Base-by-base conservation (phyloP, 768 basidiomycete species). In the Lentinula edodes region DNA sequence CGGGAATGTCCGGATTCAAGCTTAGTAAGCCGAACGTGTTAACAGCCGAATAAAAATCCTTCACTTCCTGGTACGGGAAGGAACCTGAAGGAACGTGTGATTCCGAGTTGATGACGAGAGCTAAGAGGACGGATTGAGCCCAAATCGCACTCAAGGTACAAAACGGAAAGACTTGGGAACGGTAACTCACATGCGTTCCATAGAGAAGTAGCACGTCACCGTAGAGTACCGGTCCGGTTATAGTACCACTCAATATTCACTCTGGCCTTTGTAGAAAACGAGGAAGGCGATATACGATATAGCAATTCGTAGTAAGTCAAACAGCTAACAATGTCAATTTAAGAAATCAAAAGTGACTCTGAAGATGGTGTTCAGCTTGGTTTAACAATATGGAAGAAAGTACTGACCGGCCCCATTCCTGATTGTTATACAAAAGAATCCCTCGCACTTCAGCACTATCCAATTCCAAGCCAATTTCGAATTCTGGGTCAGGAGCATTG, bases 371-470 rank as follows among this genome's bases (percentile, higher is more conserved):
- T 50, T 20, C 39, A 50, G 42, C 41, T 50, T 58, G 64, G 48
- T 69, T 62, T 35, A 51, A 39, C 48, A 18, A 15, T 0, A 39
- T 48, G 9, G 51, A 63, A 64, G 46, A 32, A 50, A 56, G 34
- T 65, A 82, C 87, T 51, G 77, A 88, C 70, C 88, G 84, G 67
- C 90, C 90, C 88, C 90, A 92, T 72, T 93, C 91, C 64, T 87
- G 82, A 12, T 84, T 85, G 58, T 89, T 84, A 68, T 87, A 87
- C 51, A 92, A 72, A 62, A 93, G 70, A 61, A 91, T 85, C 20
- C 91, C 91, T 61, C 92, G 87, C 67, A 93, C 90, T 75, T 93
- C 91, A 60, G 88, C 90, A 65, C 90, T 91, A 70, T 93, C 91
- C 67, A 93, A 74, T 73, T 91, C 91, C 62, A 93, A 74, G 7